Conservation (phyloP, 768 basidiomycete genomes). For the Hericium coralloides region DNA sequence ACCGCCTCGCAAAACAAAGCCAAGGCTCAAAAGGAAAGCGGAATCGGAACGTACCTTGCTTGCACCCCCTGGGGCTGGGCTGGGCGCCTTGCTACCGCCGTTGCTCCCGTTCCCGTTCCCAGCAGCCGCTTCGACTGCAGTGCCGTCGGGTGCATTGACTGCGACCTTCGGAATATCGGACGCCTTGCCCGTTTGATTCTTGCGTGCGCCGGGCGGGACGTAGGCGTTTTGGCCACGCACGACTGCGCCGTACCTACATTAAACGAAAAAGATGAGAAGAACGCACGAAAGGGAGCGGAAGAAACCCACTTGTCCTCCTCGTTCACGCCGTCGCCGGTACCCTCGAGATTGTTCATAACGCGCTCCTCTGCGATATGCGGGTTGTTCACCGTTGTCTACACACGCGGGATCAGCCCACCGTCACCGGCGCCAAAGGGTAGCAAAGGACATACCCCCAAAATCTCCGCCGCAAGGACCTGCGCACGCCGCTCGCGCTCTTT, state of each 20-base stretch:
- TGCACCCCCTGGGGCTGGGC: constrained; percentile 46
- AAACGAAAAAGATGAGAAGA: constrained; percentile 7
- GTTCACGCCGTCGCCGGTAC: constrained; percentile 62
- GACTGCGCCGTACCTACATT: constrained; percentile 82
- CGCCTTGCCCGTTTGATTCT: constrained; percentile 27
- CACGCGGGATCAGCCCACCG: not conserved
- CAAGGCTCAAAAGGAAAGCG: constrained; percentile 3
- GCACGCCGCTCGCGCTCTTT: constrained; percentile 86
- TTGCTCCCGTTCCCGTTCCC: constrained; percentile 18
- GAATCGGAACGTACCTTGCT: constrained; percentile 39
- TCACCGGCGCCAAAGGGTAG: no score
- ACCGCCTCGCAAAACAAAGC: not conserved
- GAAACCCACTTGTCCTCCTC: constrained; percentile 90
- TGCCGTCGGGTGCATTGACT: constrained; percentile 71
- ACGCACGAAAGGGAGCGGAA: not conserved
- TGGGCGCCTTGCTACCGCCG: constrained; percentile 37
- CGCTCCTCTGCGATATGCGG: constrained; percentile 90
- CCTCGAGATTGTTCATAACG: constrained; percentile 38
- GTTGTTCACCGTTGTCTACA: constrained; percentile 57
- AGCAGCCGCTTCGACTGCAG: constrained; percentile 25
- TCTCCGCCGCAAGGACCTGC: constrained; percentile 84
- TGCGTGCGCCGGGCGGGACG: constrained; percentile 86
- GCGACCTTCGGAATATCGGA: constrained; percentile 63
- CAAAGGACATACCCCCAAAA: constrained; percentile 52
- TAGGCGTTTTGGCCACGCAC: constrained; percentile 85